These are phyloP conservation scores for Cairneyella variabilis DNA, from an alignment of 495 filamentous ascomycete genomes.

Conservation along the genomic window DNA sequence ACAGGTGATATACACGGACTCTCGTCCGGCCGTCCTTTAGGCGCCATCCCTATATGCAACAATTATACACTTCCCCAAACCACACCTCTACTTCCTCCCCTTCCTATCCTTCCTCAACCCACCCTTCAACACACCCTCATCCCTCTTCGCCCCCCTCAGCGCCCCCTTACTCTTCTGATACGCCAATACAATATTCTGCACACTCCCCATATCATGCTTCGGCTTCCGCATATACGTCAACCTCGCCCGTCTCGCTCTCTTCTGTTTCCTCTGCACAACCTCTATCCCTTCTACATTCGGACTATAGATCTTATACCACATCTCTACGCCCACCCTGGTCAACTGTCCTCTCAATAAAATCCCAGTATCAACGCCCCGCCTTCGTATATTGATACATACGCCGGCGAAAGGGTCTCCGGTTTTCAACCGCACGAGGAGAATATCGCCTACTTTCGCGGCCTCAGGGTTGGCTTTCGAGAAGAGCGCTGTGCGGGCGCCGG, in stretches of 20 bases:
- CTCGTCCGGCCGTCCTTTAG: background rate
- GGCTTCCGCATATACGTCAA: constrained; percentile 88
- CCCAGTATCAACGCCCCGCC: constrained; percentile 79
- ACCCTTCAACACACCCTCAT: constrained; percentile 14
- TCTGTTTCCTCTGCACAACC: constrained; percentile 79
- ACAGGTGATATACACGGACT: constrained; percentile 3
- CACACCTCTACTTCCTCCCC: constrained; percentile 16
- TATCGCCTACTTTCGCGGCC: constrained; percentile 74
- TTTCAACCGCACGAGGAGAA: constrained; percentile 75
- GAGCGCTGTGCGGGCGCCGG: constrained; percentile 71
- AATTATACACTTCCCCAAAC: background rate
- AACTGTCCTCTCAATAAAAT: constrained; percentile 81
- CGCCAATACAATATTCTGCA: constrained; percentile 63
- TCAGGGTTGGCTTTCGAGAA: constrained; percentile 75
- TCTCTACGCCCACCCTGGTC: constrained; percentile 84
- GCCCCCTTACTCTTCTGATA: constrained; percentile 60
- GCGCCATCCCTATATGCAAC: constrained; percentile 5
- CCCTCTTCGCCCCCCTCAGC: constrained; percentile 32
- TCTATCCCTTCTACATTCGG: constrained; percentile 89
- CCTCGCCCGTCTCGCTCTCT: constrained; percentile 82
- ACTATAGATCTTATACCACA: constrained; percentile 93
- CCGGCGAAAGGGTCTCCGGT: constrained; percentile 88
- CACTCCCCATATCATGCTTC: constrained; percentile 43
- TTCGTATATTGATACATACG: constrained; percentile 77
- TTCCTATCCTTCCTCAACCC: constrained; percentile 16